phyloP scores from a whole-genome alignment of 495 filamentous ascomycete species.

The Letharia columbiana region DNA sequence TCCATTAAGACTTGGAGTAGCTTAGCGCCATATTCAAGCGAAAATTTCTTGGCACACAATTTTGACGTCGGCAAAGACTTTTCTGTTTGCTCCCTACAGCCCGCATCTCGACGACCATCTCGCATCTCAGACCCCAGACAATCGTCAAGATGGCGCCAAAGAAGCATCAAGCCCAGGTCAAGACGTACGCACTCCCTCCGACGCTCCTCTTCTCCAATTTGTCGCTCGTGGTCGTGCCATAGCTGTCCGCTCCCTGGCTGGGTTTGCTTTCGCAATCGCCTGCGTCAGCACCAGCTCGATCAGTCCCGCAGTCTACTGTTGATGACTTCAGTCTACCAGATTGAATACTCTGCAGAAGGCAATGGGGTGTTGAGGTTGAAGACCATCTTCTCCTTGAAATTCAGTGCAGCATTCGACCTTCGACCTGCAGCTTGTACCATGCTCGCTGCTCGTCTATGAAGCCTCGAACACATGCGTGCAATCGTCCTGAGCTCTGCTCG shows the following conservation, averaged over 20 bases:
- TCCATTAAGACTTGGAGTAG: neutral
- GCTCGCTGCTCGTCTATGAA: constrained; percentile 21
- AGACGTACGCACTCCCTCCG: constrained; percentile 24
- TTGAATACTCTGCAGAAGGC: constrained; percentile 36
- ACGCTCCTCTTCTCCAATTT: neutral
- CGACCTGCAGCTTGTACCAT: constrained; percentile 21
- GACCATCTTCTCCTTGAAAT: constrained; percentile 74
- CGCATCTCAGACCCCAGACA: constrained; percentile 11
- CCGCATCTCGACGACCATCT: constrained; percentile 12
- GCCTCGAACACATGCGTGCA: constrained; percentile 35
- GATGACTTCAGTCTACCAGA: constrained; percentile 20
- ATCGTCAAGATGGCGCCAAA: constrained; percentile 44
- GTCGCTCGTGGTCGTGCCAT: constrained; percentile 14
- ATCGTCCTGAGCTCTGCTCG: constrained; percentile 55
- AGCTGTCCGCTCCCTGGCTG: constrained; percentile 17
- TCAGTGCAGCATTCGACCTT: constrained; percentile 53
- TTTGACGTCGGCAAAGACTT: neutral
- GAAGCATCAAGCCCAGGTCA: constrained; percentile 25
- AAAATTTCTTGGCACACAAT: constrained; percentile 12
- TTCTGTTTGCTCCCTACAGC: neutral
- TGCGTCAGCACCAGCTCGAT: constrained; percentile 63
- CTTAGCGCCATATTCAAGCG: constrained; percentile 10
- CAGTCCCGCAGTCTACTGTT: constrained; percentile 52
- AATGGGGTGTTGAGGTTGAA: constrained; percentile 75
- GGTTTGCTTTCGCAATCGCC: constrained; percentile 4